Evolutionary conservation across 2,329 filamentous ascomycete genomes (phyloP), one percentile per base, ranked within the genome.

Genomic region (Penicillium sp.): DNA sequence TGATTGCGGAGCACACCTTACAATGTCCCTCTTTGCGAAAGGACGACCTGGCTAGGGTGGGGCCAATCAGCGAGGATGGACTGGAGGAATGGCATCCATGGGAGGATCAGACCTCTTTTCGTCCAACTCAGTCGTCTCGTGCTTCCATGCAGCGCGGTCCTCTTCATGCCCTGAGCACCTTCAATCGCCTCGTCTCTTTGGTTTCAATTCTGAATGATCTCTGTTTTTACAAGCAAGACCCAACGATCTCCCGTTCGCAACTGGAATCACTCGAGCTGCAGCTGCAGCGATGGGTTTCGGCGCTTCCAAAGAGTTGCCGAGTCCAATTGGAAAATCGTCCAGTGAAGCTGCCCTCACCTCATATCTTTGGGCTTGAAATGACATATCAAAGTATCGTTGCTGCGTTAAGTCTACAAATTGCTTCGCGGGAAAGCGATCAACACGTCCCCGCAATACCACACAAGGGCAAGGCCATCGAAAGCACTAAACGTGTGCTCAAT

Each of bases 81-180:
- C 76, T 89, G 22, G 89, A 92, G 69, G 89, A 92, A 76, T 92
- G 89, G 89, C 86, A 89, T 65, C 86, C 87, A 1, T 92, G 89
- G 89, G 80, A 81, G 19, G 84, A 87, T 28, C 74, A 76, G 64
- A 76, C 78, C 43, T 70, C 74, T 25, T 63, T 78, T 62, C 63
- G 71, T 58, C 65, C 69, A 26, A 58, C 64, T 52, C 68, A 71
- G 37, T 62, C 67, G 28, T 64, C 69, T 25, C 68, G 68, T 3
- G 65, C 68, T 28, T 67, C 71, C 6, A 75, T 76, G 57, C 72
- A 72, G 38, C 73, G 74, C 19, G 75, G 77, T 11, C 78, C 78
- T 4, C 75, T 81, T 13, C 76, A 82, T 48, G 76, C 79, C 5
- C 70, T 83, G 25, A 86, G 83, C 68, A 83, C 80, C 6, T 84